Conservation (phyloP, 306 rosid genomes). For the Corylus avellana region DNA sequence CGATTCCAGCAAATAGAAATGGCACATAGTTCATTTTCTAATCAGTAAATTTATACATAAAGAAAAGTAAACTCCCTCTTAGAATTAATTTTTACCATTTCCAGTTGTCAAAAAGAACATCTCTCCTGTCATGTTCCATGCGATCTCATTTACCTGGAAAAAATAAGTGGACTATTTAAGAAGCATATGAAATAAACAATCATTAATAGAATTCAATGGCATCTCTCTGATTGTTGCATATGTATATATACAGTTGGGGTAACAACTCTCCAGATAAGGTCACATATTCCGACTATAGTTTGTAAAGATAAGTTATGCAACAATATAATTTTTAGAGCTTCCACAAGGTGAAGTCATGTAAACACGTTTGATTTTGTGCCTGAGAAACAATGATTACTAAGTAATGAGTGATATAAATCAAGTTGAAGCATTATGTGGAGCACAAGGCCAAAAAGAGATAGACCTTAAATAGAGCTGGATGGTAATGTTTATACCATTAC, state of each 20-base stretch:
- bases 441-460: neutral
- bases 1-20: neutral
- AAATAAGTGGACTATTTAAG: slow-evolving; percentile 8
- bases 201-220: neutral
- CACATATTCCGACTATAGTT: slow-evolving; percentile 3
- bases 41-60: neutral
- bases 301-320: neutral
- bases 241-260: neutral
- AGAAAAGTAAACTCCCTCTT: neutral
- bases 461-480: neutral
- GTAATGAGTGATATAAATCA: neutral
- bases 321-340: neutral
- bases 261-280: slow-evolving; percentile 1
- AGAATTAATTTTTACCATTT: slow-evolving; percentile 61
- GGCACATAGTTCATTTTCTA: neutral
- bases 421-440: neutral
- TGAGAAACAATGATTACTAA: neutral
- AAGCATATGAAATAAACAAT: slow-evolving; percentile 2
- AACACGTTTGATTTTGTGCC: neutral
- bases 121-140: slow-evolving; percentile 96
- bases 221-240: slow-evolving; percentile 13
- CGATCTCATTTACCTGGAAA: slow-evolving; percentile 88
- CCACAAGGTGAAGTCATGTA: neutral
- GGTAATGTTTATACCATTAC: neutral
- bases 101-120: slow-evolving; percentile 92